phyloP scores from a whole-genome alignment of 2,329 filamentous ascomycete genomes.

The Aspergillus pseudoviridinutans region DNA sequence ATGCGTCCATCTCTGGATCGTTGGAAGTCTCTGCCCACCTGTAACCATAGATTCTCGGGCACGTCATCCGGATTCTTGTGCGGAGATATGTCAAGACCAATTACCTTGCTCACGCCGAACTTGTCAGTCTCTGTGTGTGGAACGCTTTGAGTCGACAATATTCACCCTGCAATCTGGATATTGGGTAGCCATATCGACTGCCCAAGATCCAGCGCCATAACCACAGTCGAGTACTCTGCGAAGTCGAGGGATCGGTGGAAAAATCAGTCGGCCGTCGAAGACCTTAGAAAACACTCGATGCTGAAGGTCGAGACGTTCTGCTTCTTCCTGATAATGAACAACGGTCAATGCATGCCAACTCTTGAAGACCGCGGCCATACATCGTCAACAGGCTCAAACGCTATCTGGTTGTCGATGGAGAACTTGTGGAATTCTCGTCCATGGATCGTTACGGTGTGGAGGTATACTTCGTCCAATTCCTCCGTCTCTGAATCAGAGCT shows the following conservation, averaged over 20 bases:
- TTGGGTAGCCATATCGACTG: constrained; percentile 61
- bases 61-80: constrained; percentile 63
- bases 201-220: constrained; percentile 68
- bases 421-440: constrained; percentile 65
- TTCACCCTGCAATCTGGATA: constrained; percentile 63
- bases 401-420: constrained; percentile 60
- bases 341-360: neutral
- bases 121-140: constrained; percentile 13
- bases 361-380: constrained; percentile 39
- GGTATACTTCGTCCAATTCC: constrained; percentile 55
- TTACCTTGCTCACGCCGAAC: constrained; percentile 49
- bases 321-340: constrained; percentile 56
- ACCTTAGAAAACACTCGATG: constrained; percentile 60
- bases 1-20: neutral
- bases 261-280: constrained; percentile 65
- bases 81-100: constrained; percentile 68
- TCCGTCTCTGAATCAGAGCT: constrained; percentile 45
- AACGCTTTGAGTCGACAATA: constrained; percentile 1
- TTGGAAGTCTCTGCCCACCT: constrained; percentile 41
- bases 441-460: constrained; percentile 57
- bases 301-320: constrained; percentile 60
- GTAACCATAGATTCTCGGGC: constrained; percentile 65
- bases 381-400: constrained; percentile 68
- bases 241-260: constrained; percentile 60
- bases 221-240: constrained; percentile 67